Evolutionary conservation across 2,329 filamentous ascomycete species (phyloP).

Genomic region (Penicillium brasilianum): DNA sequence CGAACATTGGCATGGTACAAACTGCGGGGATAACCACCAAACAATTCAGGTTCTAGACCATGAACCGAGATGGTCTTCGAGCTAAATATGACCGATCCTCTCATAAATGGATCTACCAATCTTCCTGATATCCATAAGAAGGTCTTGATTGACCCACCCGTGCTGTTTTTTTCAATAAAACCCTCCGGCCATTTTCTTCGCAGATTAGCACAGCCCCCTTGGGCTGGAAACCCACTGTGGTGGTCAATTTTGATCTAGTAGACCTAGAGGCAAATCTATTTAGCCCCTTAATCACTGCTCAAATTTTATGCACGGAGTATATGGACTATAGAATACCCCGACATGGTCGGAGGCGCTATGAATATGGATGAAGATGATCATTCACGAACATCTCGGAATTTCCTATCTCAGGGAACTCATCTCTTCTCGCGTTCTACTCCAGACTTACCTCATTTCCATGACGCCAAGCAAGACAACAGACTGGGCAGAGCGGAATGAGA

Average conservation of each 20-base stretch:
- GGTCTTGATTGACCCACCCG: background rate
- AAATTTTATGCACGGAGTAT: background rate
- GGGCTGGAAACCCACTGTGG: background rate
- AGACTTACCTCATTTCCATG: background rate
- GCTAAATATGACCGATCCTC: background rate
- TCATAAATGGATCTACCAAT: background rate
- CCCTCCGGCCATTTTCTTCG: constrained; percentile 19
- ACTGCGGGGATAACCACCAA: background rate
- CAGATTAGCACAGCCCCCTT: constrained; percentile 20
- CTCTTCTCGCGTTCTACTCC: background rate
- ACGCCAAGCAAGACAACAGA: background rate
- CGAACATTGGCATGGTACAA: background rate
- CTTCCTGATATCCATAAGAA: background rate
- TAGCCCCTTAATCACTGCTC: constrained; percentile 3
- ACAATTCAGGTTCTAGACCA: background rate
- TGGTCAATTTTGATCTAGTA: background rate
- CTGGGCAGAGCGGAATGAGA: background rate
- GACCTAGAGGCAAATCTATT: background rate
- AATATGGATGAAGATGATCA: background rate
- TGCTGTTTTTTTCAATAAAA: constrained; percentile 22
- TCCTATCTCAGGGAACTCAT: background rate
- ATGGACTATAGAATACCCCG: background rate
- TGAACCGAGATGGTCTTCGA: background rate
- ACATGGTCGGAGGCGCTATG: background rate
- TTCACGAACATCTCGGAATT: constrained; percentile 2